Evolutionary conservation across 148 eudicot genomes (phyloP).

Genomic region (Euryodendron excelsum): DNA sequence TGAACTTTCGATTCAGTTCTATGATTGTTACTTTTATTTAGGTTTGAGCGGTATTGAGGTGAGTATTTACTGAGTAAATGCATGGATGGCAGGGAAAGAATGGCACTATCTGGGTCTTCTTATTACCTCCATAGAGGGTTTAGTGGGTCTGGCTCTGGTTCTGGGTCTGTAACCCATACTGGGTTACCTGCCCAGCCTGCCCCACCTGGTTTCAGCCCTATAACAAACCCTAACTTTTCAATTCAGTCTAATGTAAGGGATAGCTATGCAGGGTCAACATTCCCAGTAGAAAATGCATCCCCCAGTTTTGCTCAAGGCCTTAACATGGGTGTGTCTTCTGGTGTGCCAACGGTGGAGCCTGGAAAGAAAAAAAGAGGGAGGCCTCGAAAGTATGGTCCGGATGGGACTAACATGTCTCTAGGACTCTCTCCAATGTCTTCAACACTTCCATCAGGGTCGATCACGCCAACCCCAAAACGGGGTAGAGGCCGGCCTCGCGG

Average conservation of each 20-base stretch:
- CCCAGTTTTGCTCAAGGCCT: constrained; percentile 47
- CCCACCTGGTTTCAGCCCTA: constrained; percentile 16
- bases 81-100: constrained; percentile 36
- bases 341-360: constrained; percentile 50
- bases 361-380: constrained; percentile 95
- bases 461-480: constrained; percentile 24
- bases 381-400: constrained; percentile 90
- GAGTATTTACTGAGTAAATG: constrained; percentile 19
- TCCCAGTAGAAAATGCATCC: constrained; percentile 40
- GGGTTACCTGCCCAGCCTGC: constrained; percentile 12
- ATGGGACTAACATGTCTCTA: constrained; percentile 64
- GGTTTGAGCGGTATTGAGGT: too few relatives aligned
- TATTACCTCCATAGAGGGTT: constrained; percentile 30
- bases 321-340: constrained; percentile 38
- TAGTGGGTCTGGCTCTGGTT: constrained; percentile 16
- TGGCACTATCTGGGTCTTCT: constrained; percentile 26
- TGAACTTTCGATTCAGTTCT: background rate
- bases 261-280: constrained; percentile 29
- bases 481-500: constrained; percentile 85
- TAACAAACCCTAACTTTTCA: constrained; percentile 21
- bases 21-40: too few relatives aligned
- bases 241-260: constrained; percentile 26
- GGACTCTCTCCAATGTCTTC: constrained; percentile 56
- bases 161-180: constrained; percentile 3
- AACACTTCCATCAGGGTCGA: constrained; percentile 38